Evolutionary conservation across 2,329 filamentous ascomycete genomes (phyloP).

Genomic region (Nectriaceae sp.): DNA sequence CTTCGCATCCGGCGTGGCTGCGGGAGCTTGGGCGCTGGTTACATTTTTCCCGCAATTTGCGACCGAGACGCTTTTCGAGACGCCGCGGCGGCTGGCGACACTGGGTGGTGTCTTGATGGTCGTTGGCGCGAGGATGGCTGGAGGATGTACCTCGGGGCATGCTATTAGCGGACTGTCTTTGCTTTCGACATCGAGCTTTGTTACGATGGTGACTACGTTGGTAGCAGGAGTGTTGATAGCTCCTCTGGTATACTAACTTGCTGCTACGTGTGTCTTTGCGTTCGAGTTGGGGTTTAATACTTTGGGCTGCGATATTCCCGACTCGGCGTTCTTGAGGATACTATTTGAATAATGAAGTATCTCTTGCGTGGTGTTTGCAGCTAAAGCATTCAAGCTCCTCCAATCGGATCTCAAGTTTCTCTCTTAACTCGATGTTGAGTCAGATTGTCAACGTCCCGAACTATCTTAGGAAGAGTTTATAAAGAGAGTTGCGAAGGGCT

Average conservation of each 20-base stretch:
- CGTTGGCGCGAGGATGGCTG: slow-evolving; percentile 62
- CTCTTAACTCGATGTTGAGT: too few relatives aligned
- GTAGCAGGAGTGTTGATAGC: slow-evolving; percentile 44
- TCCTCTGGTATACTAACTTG: slow-evolving; percentile 27
- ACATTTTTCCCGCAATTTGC: slow-evolving; percentile 34
- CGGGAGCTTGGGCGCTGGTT: slow-evolving; percentile 46
- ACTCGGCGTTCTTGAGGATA: too few relatives aligned
- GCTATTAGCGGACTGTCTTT: slow-evolving; percentile 69
- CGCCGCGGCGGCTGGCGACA: slow-evolving; percentile 43
- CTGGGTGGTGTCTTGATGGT: slow-evolving; percentile 59
- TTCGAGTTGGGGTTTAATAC: background rate
- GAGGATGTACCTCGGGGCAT: slow-evolving; percentile 70
- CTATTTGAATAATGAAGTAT: too few relatives aligned
- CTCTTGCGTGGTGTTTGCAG: too few relatives aligned
- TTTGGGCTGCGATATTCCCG: too few relatives aligned
- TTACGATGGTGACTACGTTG: slow-evolving; percentile 63
- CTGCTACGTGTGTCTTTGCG: background rate
- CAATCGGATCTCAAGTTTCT: too few relatives aligned
- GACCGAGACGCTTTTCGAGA: slow-evolving; percentile 25
- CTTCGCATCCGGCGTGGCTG: slow-evolving; percentile 54
- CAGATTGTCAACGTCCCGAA: too few relatives aligned
- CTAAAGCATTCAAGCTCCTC: too few relatives aligned
- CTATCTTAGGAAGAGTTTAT: too few relatives aligned
- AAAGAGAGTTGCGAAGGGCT: background rate
- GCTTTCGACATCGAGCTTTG: slow-evolving; percentile 61